Conservation (phyloP, 257 asterid species). For the Coffea eugenioides region DNA sequence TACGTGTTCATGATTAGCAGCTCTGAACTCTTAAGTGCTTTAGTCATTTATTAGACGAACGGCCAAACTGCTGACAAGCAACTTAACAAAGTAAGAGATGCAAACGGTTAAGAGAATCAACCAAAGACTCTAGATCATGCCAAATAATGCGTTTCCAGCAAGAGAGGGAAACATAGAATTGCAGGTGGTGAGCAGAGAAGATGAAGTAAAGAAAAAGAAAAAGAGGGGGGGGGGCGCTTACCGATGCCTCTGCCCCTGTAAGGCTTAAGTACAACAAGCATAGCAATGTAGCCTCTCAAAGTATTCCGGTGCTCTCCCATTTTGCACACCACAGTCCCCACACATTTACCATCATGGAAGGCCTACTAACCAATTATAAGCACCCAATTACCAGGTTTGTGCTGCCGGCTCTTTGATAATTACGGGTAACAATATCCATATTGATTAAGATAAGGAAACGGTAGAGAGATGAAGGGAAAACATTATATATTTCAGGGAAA, state of each 20-base stretch:
- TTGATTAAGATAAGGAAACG: not conserved
- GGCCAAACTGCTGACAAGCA: not conserved
- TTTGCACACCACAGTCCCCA: constrained; percentile 90
- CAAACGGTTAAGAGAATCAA: not conserved
- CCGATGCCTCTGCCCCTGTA: constrained; percentile 86
- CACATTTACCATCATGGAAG: constrained; percentile 73
- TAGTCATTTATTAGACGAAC: not conserved
- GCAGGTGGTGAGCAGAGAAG: not conserved
- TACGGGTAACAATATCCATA: not conserved
- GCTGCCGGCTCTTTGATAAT: not conserved
- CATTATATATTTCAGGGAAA: not conserved
- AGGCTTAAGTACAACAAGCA: constrained; percentile 84
- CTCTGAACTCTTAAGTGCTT: not conserved
- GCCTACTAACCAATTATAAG: constrained; percentile 41
- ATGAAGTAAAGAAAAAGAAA: no score
- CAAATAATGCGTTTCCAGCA: not conserved
- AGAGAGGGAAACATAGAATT: not conserved
- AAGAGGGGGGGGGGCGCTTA: constrained; percentile 1
- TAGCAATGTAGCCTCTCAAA: constrained; percentile 86
- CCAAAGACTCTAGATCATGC: not conserved
- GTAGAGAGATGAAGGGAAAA: constrained; percentile 1
- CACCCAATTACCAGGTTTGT: not conserved
- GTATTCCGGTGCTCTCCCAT: constrained; percentile 92
- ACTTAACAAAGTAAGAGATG: not conserved
- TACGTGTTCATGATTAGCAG: not conserved